Conservation (phyloP, 257 asterid genomes). For the Scutellaria minor region DNA sequence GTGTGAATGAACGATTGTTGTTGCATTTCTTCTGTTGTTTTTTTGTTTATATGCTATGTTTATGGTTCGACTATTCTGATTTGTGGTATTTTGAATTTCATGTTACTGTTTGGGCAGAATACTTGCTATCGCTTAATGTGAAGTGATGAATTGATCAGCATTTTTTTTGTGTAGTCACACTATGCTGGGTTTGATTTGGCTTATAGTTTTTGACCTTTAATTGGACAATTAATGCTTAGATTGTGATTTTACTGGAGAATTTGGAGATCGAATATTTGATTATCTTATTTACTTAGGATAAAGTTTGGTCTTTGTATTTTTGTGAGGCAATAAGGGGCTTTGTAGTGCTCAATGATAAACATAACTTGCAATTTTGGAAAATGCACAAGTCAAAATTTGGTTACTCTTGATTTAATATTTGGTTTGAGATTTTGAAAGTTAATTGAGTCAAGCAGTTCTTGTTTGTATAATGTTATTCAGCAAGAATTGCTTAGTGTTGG, state of each 20-base stretch:
- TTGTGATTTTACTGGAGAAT: not conserved
- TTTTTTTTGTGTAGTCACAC: not conserved
- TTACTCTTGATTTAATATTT: not conserved
- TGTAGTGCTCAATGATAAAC: not conserved
- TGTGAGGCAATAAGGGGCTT: not conserved
- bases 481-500: not conserved
- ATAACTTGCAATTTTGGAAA: not conserved
- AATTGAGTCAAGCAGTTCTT: conserved; percentile 2
- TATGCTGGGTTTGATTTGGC: not conserved
- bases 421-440: not conserved
- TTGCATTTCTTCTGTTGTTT: conserved; percentile 1
- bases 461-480: not conserved
- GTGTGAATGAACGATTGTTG: not conserved
- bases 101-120: conserved; percentile 11
- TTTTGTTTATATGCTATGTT: not conserved
- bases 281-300: not conserved
- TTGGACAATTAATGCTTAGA: not conserved
- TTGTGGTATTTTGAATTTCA: not conserved
- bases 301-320: not conserved
- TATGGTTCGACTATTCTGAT: conserved; percentile 12
- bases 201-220: not conserved
- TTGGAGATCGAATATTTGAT: conserved; percentile 7
- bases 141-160: not conserved
- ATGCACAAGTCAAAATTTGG: not conserved
- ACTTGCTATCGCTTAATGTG: not conserved